Evolutionary conservation across 805 yeast genomes (phyloP).

Genomic region (Sugiyamaella boreocaroliniensis): DNA sequence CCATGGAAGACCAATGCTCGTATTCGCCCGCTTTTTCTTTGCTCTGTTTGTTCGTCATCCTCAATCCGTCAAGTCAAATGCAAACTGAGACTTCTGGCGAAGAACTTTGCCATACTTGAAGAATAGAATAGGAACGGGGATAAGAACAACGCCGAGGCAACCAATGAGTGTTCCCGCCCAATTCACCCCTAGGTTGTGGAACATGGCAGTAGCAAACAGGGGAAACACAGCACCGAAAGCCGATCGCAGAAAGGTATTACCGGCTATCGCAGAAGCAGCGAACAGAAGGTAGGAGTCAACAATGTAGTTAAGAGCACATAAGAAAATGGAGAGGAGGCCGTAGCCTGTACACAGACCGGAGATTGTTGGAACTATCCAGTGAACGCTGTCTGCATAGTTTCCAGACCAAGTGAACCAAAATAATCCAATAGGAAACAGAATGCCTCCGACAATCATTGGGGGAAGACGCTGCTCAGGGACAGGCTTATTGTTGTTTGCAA

Average conservation of each 20-base stretch:
- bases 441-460: conserved; percentile 66
- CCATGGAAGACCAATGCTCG: too few relatives aligned
- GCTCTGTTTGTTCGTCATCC: too few relatives aligned
- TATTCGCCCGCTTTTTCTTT: too few relatives aligned
- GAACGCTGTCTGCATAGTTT: conserved; percentile 58
- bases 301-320: conserved; percentile 65
- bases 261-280: conserved; percentile 79
- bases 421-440: conserved; percentile 70
- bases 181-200: conserved; percentile 57
- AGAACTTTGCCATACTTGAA: conserved; percentile 51
- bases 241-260: conserved; percentile 65
- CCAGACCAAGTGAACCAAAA: conserved; percentile 92
- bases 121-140: conserved; percentile 67
- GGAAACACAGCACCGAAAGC: conserved; percentile 68
- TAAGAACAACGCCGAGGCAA: conserved; percentile 47
- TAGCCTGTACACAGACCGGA: conserved; percentile 62
- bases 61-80: conserved; percentile 23
- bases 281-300: conserved; percentile 62
- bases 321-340: conserved; percentile 63
- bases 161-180: conserved; percentile 79
- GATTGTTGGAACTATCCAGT: conserved; percentile 73
- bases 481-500: conserved; percentile 48
- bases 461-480: conserved; percentile 82
- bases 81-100: conserved; percentile 54
- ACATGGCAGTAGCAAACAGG: conserved; percentile 67